These are phyloP conservation scores for Basipetospora chlamydospora DNA, from an alignment of 2,329 filamentous ascomycete genomes.

Conservation along the genomic window DNA sequence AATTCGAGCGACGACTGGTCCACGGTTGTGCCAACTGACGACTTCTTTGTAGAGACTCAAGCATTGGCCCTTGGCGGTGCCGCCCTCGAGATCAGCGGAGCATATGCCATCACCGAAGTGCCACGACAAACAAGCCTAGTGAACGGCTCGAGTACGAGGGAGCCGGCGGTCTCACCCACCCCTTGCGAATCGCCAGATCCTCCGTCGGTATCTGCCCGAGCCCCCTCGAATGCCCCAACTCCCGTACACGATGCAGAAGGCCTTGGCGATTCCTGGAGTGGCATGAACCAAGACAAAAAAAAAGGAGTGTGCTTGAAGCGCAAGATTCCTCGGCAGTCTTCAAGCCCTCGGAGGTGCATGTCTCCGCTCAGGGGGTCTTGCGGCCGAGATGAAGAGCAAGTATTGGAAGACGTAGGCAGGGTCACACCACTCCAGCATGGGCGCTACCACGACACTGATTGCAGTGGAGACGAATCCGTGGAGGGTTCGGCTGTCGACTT, in stretches of 20 bases:
- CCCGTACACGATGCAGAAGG: background rate
- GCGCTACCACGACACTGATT: background rate
- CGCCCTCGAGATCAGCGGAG: background rate
- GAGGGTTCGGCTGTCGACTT: constrained; percentile 1
- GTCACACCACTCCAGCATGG: background rate
- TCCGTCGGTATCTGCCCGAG: constrained; percentile 1
- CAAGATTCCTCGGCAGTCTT: background rate
- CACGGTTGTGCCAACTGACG: background rate
- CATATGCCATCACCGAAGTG: background rate
- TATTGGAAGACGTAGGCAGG: background rate
- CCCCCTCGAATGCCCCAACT: background rate
- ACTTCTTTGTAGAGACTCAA: background rate
- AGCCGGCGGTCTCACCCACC: background rate
- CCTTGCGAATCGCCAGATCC: constrained; percentile 1
- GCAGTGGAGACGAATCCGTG: background rate
- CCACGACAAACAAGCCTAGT: background rate
- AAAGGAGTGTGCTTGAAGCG: background rate
- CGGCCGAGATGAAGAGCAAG: background rate
- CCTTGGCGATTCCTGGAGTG: background rate
- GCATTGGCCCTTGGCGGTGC: background rate
- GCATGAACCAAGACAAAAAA: background rate
- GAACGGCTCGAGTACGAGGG: background rate
- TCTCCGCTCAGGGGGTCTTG: background rate
- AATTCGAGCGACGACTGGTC: background rate
- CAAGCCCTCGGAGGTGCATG: background rate